Conservation (phyloP, 352 stramenopile genomes). For the Phytopythium chamaehyphon region DNA sequence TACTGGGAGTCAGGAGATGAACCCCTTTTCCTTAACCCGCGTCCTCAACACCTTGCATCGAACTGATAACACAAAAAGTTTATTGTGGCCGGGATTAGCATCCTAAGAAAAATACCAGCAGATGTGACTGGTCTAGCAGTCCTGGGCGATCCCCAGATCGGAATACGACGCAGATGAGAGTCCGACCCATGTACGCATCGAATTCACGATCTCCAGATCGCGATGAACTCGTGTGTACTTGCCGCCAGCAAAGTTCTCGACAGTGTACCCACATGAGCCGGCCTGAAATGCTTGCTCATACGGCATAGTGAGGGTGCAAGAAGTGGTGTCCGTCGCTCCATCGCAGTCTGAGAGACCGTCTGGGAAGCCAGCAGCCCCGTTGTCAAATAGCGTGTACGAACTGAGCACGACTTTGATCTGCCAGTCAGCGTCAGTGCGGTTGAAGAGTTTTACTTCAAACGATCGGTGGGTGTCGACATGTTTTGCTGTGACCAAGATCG, state of each 20-base stretch:
- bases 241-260: constrained; percentile 39
- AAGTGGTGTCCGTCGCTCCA: constrained; percentile 24
- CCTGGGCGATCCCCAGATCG: constrained; percentile 36
- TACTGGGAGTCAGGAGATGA: not conserved
- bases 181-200: constrained; percentile 53
- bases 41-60: not conserved
- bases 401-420: constrained; percentile 67
- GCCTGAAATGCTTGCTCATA: constrained; percentile 48
- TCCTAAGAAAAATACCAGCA: too few relatives aligned
- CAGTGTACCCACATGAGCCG: constrained; percentile 57
- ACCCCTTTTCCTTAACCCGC: not conserved
- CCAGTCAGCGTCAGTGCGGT: constrained; percentile 49
- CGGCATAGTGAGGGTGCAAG: constrained; percentile 29
- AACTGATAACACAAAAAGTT: too few relatives aligned
- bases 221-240: constrained; percentile 73
- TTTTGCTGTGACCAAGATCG: constrained; percentile 49
- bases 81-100: not conserved
- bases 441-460: constrained; percentile 65
- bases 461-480: constrained; percentile 40
- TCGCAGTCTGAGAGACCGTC: constrained; percentile 46
- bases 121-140: constrained; percentile 16
- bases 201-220: constrained; percentile 60
- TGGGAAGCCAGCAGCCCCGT: constrained; percentile 51
- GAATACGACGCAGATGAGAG: constrained; percentile 24
- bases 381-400: constrained; percentile 52